A percentile compares a stretch with the other conserved stretches of the same genome.
These are phyloP conservation scores for Lepidium aucheri DNA, from an alignment of 345 rosid genomes.

Conservation along the genomic window DNA sequence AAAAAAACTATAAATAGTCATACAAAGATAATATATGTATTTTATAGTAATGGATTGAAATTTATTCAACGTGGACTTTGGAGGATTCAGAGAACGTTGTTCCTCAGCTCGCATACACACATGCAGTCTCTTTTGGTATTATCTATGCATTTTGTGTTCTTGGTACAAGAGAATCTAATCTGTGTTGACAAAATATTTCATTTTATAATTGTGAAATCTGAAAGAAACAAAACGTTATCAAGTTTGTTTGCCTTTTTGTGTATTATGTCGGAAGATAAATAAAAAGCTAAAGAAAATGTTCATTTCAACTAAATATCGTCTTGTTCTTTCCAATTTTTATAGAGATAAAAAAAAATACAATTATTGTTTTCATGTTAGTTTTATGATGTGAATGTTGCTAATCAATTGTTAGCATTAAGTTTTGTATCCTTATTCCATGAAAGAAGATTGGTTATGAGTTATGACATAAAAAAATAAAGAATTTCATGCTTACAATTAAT, in stretches of 20 bases:
- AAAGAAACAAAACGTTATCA: neutral
- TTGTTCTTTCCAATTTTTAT: too few relatives aligned
- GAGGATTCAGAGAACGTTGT: conserved; percentile 21
- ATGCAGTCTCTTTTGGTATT: conserved; percentile 30
- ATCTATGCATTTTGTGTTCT: conserved; percentile 21
- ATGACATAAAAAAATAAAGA: neutral
- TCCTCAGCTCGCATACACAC: conserved; percentile 31
- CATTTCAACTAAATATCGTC: too few relatives aligned
- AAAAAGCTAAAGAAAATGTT: neutral
- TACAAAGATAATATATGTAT: neutral
- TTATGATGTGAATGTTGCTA: neutral
- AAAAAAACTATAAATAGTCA: neutral
- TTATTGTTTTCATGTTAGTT: neutral
- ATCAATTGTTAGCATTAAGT: neutral
- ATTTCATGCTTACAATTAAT: neutral
- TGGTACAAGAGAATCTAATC: conserved; percentile 24
- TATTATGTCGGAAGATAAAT: neutral
- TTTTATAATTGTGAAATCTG: neutral
- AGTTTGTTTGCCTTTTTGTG: conserved; percentile 13
- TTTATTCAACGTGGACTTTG: conserved; percentile 28
- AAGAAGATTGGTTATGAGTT: neutral
- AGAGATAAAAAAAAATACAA: neutral
- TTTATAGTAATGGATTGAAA: neutral
- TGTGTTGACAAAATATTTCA: conserved; percentile 13
- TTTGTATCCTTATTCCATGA: neutral